Percentiles rank a stretch among this genome's conserved stretches.
phyloP scores from a whole-genome alignment of 2,329 filamentous ascomycete species.

The Sclerotinia borealis region DNA sequence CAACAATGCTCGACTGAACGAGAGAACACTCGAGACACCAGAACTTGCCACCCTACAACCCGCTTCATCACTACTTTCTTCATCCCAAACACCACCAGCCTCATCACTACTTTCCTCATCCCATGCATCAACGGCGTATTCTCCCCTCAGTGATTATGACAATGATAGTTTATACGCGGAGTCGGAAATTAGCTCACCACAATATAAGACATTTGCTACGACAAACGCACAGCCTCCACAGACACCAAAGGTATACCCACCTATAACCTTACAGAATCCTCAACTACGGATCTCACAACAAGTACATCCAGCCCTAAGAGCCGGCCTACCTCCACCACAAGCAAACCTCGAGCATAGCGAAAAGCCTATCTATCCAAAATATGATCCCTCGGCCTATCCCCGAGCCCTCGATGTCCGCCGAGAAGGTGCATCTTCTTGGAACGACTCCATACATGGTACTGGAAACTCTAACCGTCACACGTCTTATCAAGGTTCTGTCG shows the following conservation, averaged over 20 bases:
- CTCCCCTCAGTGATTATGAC: constrained; percentile 13
- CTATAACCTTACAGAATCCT: neutral
- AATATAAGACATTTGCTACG: neutral
- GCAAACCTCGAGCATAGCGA: neutral
- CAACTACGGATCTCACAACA: constrained; percentile 3
- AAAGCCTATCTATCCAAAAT: neutral
- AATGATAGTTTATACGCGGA: neutral
- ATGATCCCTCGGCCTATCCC: neutral
- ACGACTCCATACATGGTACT: neutral
- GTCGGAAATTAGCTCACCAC: neutral
- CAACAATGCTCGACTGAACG: constrained; percentile 17
- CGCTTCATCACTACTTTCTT: neutral
- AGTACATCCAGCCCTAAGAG: neutral
- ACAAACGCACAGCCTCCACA: neutral
- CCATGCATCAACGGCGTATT: constrained; percentile 5
- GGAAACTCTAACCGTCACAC: neutral
- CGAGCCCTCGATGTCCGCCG: neutral
- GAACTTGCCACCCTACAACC: neutral
- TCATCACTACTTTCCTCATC: neutral
- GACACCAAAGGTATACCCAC: neutral
- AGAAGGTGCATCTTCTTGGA: constrained; percentile 5
- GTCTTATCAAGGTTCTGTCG: neutral
- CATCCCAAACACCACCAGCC: neutral
- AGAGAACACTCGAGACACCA: neutral
- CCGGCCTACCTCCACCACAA: neutral